Base-by-base conservation (phyloP, 192 early-diverging fungal species). In the Coemansia aciculifera region DNA sequence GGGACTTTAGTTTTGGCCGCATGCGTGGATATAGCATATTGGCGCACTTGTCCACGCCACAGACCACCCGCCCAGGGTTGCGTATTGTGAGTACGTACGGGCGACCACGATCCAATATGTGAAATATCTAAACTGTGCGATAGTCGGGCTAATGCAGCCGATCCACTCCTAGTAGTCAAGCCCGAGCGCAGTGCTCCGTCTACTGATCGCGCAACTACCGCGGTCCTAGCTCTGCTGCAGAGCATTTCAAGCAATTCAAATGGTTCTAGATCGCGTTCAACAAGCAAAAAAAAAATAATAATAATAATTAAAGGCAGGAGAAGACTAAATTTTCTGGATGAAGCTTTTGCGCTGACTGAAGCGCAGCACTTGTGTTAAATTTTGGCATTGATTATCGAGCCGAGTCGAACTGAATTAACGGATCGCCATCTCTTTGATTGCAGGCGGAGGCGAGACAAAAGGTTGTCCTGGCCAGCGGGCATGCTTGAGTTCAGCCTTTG, bases 1-100 rank as follows among this genome's bases (percentile, higher is more conserved):
- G 77, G 65, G 21, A 52, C 62, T 38, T 78, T 83, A 5, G 48
- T 59, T 39, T 81, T 81, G 6, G 77, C 69, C 21, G 71, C 64
- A 36, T 57, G 67, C 21, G 51, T 56, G 6, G 67, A 56, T 9
- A 64, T 66, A 3, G 72, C 68, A 29, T 73, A 72, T 57, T 19
- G 15, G 38, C 67, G 70, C 23, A 9, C 2, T 39, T 56, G 70
- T 11, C 1, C 31, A 29, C 3, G 13, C 29, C 17, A 17, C 15
- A n/a, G 17, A 57, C 1, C 15, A 19, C 51, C 12, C 51, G 3
- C 12, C 51, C 51, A 54, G 12, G 3, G 12, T 27, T 31, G 51
- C 51, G 3, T 54, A 29, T 24, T 15, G 3, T 8, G 27, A 9
- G 54, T 31, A 57, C 29, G 54, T n/a, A 6, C 24, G 24, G 27